These are phyloP conservation scores for apple (Malus domestica) DNA, from an alignment of 306 rosid genomes.

Conservation along the genomic window DNA sequence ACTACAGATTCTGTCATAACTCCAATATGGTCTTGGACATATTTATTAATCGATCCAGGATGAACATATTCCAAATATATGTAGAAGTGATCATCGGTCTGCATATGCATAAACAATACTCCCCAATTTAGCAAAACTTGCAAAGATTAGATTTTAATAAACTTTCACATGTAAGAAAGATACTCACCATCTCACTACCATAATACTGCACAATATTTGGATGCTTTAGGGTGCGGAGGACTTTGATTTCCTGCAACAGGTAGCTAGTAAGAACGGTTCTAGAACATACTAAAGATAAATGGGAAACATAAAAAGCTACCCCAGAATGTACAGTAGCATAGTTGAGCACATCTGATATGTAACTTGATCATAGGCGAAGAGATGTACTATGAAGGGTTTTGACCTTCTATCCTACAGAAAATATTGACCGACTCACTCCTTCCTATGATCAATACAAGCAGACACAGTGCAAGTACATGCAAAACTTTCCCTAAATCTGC, in stretches of 20 bases:
- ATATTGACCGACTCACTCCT: background rate
- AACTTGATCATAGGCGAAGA: background rate
- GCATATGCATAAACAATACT: constrained; percentile 16
- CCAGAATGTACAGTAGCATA: background rate
- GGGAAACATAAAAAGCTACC: background rate
- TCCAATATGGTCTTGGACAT: constrained; percentile 60
- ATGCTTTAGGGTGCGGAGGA: constrained; percentile 64
- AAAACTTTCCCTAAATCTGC: background rate
- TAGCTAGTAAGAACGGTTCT: constrained; percentile 14
- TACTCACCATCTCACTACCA: constrained; percentile 81
- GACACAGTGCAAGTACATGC: background rate
- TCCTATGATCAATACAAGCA: background rate
- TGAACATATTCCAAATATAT: constrained; percentile 84
- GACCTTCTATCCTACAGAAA: background rate
- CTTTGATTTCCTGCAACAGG: constrained; percentile 70
- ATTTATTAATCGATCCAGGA: constrained; percentile 82
- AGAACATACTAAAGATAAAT: background rate
- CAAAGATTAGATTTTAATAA: background rate
- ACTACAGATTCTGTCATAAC: constrained; percentile 75
- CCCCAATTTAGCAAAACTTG: constrained; percentile 4
- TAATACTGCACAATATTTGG: constrained; percentile 83
- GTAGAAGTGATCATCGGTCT: constrained; percentile 69
- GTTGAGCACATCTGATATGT: background rate
- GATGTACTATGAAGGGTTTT: background rate
- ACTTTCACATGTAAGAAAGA: constrained; percentile 9